Percentiles rank a stretch among this genome's conserved stretches.
Evolutionary conservation across 768 basidiomycete species (phyloP).

Genomic region (Russula vinacea): DNA sequence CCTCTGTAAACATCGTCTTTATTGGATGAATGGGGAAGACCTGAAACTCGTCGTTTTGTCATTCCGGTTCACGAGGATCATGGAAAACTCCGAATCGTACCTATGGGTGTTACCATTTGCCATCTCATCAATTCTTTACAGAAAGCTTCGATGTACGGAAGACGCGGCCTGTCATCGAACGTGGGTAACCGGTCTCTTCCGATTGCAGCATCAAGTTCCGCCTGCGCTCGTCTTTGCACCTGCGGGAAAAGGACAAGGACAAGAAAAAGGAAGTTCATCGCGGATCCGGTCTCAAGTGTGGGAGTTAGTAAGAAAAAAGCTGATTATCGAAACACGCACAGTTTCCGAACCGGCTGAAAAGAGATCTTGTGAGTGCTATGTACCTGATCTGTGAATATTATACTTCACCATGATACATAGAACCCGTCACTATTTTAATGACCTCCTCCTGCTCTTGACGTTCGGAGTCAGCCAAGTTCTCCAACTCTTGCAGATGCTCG

Average conservation of each 20-base stretch:
- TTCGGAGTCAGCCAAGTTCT: neutral
- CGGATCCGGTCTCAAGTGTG: constrained; percentile 26
- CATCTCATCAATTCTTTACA: constrained; percentile 34
- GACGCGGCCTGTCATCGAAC: constrained; percentile 31
- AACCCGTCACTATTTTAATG: neutral
- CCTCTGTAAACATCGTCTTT: neutral
- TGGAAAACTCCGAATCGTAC: neutral
- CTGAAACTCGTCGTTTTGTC: neutral
- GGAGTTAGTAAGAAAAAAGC: constrained; percentile 1
- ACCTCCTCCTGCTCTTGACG: constrained; percentile 1
- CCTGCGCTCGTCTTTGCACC: constrained; percentile 32
- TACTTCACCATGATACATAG: constrained; percentile 1
- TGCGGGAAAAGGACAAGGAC: constrained; percentile 35
- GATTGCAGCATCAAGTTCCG: constrained; percentile 33
- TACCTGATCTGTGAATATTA: neutral
- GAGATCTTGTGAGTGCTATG: neutral
- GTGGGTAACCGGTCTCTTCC: constrained; percentile 32
- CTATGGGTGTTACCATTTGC: constrained; percentile 24
- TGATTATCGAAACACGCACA: constrained; percentile 19
- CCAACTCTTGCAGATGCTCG: constrained; percentile 4
- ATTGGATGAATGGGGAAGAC: constrained; percentile 1
- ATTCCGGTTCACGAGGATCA: neutral
- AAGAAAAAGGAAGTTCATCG: constrained; percentile 31
- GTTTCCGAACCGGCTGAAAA: constrained; percentile 30
- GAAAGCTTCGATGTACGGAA: constrained; percentile 35